Conservation (phyloP, 306 rosid genomes). For the Acacia confusa region DNA sequence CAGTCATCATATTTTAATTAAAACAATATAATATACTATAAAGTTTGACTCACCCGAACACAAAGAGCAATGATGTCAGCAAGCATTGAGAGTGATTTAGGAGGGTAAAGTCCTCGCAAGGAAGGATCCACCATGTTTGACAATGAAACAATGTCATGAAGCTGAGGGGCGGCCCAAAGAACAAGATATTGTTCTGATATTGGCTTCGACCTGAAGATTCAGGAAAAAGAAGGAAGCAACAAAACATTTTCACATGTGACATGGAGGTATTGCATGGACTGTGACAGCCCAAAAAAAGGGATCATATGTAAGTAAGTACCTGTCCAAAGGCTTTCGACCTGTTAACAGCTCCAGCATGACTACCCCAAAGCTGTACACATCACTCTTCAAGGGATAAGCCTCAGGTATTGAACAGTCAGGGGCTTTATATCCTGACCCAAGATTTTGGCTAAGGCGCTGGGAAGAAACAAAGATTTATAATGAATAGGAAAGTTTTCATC, state of each 20-base stretch:
- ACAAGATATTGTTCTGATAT: slow-evolving; percentile 69
- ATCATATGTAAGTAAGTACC: slow-evolving; percentile 38
- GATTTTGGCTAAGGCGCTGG: slow-evolving; percentile 70
- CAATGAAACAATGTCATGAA: slow-evolving; percentile 68
- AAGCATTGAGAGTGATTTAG: slow-evolving; percentile 76
- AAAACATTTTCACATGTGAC: slow-evolving; percentile 14
- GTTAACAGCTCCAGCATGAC: slow-evolving; percentile 89
- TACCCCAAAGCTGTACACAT: slow-evolving; percentile 83
- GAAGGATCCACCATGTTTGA: slow-evolving; percentile 78
- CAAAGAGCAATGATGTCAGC: slow-evolving; percentile 78
- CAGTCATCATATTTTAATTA: no score
- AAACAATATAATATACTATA: no score
- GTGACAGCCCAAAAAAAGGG: neutral
- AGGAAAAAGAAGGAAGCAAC: neutral
- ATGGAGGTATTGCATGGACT: neutral
- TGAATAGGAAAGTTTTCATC: neutral
- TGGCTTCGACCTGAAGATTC: slow-evolving; percentile 52
- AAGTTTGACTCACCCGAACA: slow-evolving; percentile 59
- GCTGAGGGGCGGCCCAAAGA: slow-evolving; percentile 84
- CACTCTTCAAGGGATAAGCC: slow-evolving; percentile 70
- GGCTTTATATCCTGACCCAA: slow-evolving; percentile 81
- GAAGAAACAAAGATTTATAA: neutral
- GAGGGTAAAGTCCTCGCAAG: slow-evolving; percentile 83
- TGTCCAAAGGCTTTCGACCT: slow-evolving; percentile 81
- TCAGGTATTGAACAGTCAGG: slow-evolving; percentile 80